Evolutionary conservation across 768 basidiomycete species (phyloP).

Genomic region (Suillus sp.): DNA sequence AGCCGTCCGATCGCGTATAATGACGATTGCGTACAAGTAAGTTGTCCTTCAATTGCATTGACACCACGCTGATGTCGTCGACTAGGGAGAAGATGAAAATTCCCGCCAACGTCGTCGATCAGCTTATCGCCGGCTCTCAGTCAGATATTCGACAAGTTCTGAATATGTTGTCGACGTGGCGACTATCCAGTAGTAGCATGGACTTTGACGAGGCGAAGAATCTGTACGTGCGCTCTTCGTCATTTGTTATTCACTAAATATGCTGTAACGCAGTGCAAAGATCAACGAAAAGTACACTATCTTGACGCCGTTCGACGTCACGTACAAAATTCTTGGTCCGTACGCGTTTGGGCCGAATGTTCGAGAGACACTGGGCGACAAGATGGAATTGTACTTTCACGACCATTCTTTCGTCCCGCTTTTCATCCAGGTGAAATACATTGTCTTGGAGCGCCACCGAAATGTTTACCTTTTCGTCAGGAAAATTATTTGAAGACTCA

Average conservation of each 20-base stretch:
- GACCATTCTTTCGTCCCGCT: slow-evolving; percentile 93
- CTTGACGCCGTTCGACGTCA: slow-evolving; percentile 90
- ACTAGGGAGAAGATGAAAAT: slow-evolving; percentile 89
- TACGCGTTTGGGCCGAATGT: slow-evolving; percentile 85
- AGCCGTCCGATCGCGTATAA: slow-evolving; percentile 81
- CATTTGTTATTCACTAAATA: not conserved
- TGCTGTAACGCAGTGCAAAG: slow-evolving; percentile 56
- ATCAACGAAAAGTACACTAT: slow-evolving; percentile 93
- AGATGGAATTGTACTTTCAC: slow-evolving; percentile 96
- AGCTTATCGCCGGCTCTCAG: slow-evolving; percentile 84
- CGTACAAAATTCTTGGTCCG: slow-evolving; percentile 87
- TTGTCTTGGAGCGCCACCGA: not conserved
- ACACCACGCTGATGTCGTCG: slow-evolving; percentile 6
- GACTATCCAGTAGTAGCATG: slow-evolving; percentile 78
- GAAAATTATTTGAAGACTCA: slow-evolving; percentile 94
- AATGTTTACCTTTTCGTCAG: slow-evolving; percentile 40
- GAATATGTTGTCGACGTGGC: slow-evolving; percentile 99
- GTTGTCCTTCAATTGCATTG: slow-evolving; percentile 24
- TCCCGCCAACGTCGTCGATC: slow-evolving; percentile 89
- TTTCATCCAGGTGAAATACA: slow-evolving; percentile 77
- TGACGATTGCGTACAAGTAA: slow-evolving; percentile 90
- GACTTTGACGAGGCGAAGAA: slow-evolving; percentile 89
- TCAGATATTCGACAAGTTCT: slow-evolving; percentile 97
- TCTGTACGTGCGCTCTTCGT: slow-evolving; percentile 57
- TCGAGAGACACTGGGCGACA: slow-evolving; percentile 81